phyloP scores from a whole-genome alignment of 805 yeast genomes.

The Hanseniaspora opuntiae region DNA sequence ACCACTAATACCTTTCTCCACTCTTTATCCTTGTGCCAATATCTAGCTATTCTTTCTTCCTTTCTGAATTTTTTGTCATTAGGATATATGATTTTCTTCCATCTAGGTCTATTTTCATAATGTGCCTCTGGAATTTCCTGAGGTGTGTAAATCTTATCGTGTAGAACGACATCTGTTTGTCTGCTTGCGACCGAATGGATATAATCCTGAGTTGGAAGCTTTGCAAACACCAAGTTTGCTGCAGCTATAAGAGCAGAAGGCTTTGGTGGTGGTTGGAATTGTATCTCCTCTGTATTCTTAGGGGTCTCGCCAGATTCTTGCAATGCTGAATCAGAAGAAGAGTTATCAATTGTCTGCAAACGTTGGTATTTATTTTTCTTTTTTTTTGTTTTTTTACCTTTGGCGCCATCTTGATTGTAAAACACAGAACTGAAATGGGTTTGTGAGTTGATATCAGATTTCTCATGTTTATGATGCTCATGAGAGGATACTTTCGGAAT shows the following conservation, averaged over 20 bases:
- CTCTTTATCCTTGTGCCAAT: slow-evolving; percentile 68
- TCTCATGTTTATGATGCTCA: neutral
- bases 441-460: neutral
- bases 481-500: neutral
- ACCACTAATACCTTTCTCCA: slow-evolving; percentile 89
- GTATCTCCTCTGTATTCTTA: slow-evolving; percentile 8
- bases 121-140: slow-evolving; percentile 50
- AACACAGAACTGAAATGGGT: neutral
- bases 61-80: slow-evolving; percentile 24
- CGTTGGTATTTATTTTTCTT: neutral
- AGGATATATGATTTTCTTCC: slow-evolving; percentile 23
- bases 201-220: slow-evolving; percentile 57
- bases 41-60: slow-evolving; percentile 68
- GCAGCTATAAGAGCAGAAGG: slow-evolving; percentile 72
- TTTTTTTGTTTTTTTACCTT: neutral
- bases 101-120: slow-evolving; percentile 20
- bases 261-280: slow-evolving; percentile 43
- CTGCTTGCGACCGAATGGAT: slow-evolving; percentile 55
- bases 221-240: slow-evolving; percentile 61
- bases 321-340: neutral
- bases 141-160: slow-evolving; percentile 63
- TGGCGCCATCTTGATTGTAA: neutral
- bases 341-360: neutral
- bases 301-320: neutral
- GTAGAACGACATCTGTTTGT: slow-evolving; percentile 49